Evolutionary conservation across 2,329 filamentous ascomycete genomes (phyloP).

Genomic region (Fusarium transvaalense): DNA sequence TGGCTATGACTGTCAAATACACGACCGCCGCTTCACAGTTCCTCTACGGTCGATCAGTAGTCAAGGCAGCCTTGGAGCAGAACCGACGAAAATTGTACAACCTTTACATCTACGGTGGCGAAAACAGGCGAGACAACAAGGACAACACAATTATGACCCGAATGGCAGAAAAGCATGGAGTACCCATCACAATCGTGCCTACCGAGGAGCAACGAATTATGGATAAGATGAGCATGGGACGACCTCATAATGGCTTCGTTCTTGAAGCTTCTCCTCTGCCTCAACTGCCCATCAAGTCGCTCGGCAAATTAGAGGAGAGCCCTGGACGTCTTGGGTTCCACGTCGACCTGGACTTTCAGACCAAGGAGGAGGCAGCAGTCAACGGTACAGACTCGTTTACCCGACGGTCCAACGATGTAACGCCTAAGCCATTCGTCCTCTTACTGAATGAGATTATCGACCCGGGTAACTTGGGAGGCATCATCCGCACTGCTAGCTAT

Average conservation of each 20-base stretch:
- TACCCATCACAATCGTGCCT: conserved; percentile 70
- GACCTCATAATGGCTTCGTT: conserved; percentile 91
- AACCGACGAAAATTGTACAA: conserved; percentile 81
- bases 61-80: conserved; percentile 79
- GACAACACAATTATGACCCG: conserved; percentile 60
- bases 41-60: conserved; percentile 85
- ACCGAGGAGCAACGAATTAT: conserved; percentile 75
- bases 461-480: conserved; percentile 89
- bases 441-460: conserved; percentile 84
- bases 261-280: conserved; percentile 89
- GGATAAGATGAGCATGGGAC: conserved; percentile 83
- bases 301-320: conserved; percentile 64
- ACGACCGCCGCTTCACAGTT: conserved; percentile 92
- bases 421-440: conserved; percentile 75
- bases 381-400: conserved; percentile 75
- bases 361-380: conserved; percentile 77
- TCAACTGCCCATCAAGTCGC: conserved; percentile 71
- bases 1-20: conserved; percentile 62
- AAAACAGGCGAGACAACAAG: conserved; percentile 64
- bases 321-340: conserved; percentile 65
- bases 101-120: conserved; percentile 79
- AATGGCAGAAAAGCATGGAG: conserved; percentile 61
- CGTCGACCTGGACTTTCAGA: conserved; percentile 74
- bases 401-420: conserved; percentile 47
- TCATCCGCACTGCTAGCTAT: conserved; percentile 89